These are phyloP conservation scores for Aspergillus luchuensis DNA, from an alignment of 2,329 filamentous ascomycete species.

Conservation along the genomic window DNA sequence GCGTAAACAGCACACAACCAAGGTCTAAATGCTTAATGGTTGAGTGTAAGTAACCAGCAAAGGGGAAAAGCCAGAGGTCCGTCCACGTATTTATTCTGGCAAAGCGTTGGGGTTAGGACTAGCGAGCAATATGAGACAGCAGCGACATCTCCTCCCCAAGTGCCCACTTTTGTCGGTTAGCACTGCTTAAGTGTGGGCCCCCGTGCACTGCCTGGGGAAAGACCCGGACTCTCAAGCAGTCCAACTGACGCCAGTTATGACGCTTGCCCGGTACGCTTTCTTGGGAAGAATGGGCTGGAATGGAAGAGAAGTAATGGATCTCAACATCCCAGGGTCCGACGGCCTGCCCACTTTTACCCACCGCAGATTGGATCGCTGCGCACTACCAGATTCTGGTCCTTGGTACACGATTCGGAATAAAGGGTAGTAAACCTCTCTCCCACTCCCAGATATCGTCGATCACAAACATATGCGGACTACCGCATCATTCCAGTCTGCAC, in stretches of 20 bases:
- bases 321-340: neutral
- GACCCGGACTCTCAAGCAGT: neutral
- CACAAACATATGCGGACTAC: neutral
- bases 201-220: constrained; percentile 5
- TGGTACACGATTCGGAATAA: neutral
- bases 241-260: constrained; percentile 3
- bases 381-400: neutral
- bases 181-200: neutral
- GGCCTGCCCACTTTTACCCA: neutral
- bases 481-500: neutral
- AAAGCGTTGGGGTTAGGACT: constrained; percentile 5
- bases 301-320: neutral
- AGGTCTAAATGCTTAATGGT: neutral
- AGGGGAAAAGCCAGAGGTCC: neutral
- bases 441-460: neutral
- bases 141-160: constrained; percentile 2
- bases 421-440: neutral
- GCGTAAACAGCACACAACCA: neutral
- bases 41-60: neutral
- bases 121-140: neutral
- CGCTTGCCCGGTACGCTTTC: neutral
- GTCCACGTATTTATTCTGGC: neutral
- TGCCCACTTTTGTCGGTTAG: constrained; percentile 1
- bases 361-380: neutral
- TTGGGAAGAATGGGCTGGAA: constrained; percentile 4